A percentile compares a stretch with the other conserved stretches of the same genome.
phyloP scores from a whole-genome alignment of 1,284 basidiomycete genomes.

The Earliella scabrosa region DNA sequence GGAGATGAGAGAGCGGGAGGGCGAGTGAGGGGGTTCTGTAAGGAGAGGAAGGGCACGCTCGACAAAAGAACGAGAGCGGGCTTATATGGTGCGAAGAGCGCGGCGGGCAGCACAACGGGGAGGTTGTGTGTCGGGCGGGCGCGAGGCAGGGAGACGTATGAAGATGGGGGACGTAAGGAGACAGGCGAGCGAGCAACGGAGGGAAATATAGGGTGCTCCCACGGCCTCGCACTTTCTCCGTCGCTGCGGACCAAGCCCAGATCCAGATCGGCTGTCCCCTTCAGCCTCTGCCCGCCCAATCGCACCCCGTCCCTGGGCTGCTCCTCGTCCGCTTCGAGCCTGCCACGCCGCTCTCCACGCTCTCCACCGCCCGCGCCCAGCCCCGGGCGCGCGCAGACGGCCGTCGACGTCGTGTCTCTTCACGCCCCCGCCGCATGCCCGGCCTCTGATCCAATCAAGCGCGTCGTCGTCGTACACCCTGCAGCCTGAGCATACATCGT shows the following conservation, averaged over 20 bases:
- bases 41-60: conserved; percentile 23
- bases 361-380: no score
- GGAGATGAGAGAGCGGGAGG: conserved; percentile 20
- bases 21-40: conserved; percentile 19
- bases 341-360: no score
- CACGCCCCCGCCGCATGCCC: conserved; percentile 12
- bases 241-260: neutral
- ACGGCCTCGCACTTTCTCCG: conserved; percentile 13
- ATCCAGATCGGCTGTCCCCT: conserved; percentile 4
- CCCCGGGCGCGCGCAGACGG: neutral
- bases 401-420: conserved; percentile 5
- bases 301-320: neutral
- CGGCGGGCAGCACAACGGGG: conserved; percentile 10
- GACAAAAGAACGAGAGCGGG: conserved; percentile 21
- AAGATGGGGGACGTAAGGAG: conserved; percentile 20
- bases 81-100: conserved; percentile 23
- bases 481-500: conserved; percentile 6
- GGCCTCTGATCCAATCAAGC: conserved; percentile 13
- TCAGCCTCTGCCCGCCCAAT: conserved; percentile 1
- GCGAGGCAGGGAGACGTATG: conserved; percentile 16
- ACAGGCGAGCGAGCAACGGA: conserved; percentile 5
- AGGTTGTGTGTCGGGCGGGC: conserved; percentile 13
- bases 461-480: conserved; percentile 7
- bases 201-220: conserved; percentile 14
- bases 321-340: no score